Conservation (phyloP, 2,329 filamentous ascomycete genomes). For the Gremmenia infestans region DNA sequence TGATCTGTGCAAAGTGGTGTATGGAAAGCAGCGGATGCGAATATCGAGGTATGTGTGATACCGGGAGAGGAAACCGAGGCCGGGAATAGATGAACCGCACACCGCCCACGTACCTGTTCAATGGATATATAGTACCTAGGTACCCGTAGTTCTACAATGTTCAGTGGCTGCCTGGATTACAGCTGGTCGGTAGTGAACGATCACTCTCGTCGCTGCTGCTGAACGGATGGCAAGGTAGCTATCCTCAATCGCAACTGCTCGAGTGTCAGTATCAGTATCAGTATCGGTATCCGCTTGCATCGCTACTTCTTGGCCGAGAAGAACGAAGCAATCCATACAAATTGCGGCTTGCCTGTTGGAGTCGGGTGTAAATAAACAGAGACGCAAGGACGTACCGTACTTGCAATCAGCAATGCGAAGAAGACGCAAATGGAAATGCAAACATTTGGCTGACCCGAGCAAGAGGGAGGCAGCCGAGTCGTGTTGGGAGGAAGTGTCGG, state of each 20-base stretch:
- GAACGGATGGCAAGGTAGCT: neutral
- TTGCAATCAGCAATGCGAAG: neutral
- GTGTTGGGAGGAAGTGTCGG: neutral
- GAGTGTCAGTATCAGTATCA: neutral
- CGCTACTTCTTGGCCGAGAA: neutral
- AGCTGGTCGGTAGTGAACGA: neutral
- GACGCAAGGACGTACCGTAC: neutral
- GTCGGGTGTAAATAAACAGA: too few species aligned
- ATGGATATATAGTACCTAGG: neutral
- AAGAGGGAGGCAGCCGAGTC: conserved; percentile 12
- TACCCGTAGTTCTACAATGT: neutral
- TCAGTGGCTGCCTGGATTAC: neutral
- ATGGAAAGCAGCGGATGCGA: too few species aligned
- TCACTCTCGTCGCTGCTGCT: neutral
- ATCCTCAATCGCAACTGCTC: neutral
- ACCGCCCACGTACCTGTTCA: neutral
- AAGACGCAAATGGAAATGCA: neutral
- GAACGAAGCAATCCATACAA: too few species aligned
- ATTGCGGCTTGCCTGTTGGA: too few species aligned
- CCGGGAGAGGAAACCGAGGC: too few species aligned
- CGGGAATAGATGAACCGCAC: too few species aligned
- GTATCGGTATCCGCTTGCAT: neutral
- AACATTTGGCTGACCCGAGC: conserved; percentile 1
- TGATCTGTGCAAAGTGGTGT: too few species aligned
- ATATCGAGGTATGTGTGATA: too few species aligned